Evolutionary conservation across 2,329 filamentous ascomycete species (phyloP), one percentile per base, ranked within the genome.

Genomic region (Akanthomyces muscarius): DNA sequence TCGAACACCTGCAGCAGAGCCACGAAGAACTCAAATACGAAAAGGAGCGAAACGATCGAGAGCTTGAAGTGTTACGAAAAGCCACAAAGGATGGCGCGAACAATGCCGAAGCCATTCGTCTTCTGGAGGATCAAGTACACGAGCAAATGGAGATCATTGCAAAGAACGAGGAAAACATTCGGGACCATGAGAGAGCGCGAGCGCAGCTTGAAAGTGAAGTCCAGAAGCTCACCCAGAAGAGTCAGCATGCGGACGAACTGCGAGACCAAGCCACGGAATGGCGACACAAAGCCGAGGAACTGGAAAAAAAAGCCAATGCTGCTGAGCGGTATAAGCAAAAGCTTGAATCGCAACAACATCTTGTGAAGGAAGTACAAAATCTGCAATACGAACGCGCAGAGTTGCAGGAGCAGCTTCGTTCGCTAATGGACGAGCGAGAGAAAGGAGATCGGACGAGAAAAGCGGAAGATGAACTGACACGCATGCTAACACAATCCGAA

Each of bases 81-180:
- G 74, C 84, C 76, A 76, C 80, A 72, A 68, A 79, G 73, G 75
- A 84, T 77, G 76, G 85, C 71, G 75, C 78, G 73, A 78, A 77
- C 73, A 83, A 77, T 71, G 81, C 77, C 25, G 78, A 81, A 61
- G 76, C 81, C 56, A 81, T 86, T 66, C 78, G 78, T 74, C 74
- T 80, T 64, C 76, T 89, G 68, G 79, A 87, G 67, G 76, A 77
- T 50, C 82, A 83, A 67, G 77, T 88, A 28, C 83, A 83, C 47
- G 86, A 91, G 68, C 86, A 89, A 69, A 87, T 91, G 72, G 82
- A 88, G 63, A 79, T 91, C 56, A 92, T 93, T 70, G 86, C 86
- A 45, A 71, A 71, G 41, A 83, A 80, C 28, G 84, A 91, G 68
- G 90, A 93, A 72, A 68, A 65, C n/a, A 77, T 77, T 55, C 72